Evolutionary conservation across 768 basidiomycete species (phyloP).

Genomic region (Fomitopsis serialis): DNA sequence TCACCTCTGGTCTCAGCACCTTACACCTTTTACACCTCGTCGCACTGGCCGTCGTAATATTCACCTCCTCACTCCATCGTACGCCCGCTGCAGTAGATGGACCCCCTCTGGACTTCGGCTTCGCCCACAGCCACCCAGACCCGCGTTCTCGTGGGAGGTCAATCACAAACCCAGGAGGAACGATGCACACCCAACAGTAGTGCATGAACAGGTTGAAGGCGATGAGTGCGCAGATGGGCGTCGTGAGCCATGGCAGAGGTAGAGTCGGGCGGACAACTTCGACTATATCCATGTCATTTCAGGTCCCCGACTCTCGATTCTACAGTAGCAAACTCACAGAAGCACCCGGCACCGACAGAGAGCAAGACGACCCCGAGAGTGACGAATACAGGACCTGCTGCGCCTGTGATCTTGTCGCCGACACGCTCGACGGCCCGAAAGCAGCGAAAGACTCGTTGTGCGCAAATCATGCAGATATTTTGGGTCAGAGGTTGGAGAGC

Average conservation of each 20-base stretch:
- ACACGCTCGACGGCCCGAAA: conserved; percentile 64
- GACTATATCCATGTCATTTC: conserved; percentile 33
- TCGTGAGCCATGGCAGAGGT: conserved; percentile 49
- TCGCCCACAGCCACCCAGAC: conserved; percentile 54
- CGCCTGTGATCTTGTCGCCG: conserved; percentile 80
- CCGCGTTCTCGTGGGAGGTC: conserved; percentile 43
- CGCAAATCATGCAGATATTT: conserved; percentile 15
- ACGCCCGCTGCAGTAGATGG: conserved; percentile 34
- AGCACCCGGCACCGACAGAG: conserved; percentile 60
- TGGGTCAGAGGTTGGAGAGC: background rate
- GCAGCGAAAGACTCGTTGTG: conserved; percentile 45
- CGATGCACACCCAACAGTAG: conserved; percentile 82
- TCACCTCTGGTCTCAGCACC: conserved; percentile 71
- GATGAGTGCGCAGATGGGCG: conserved; percentile 71
- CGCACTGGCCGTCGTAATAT: conserved; percentile 47
- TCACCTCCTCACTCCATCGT: conserved; percentile 43
- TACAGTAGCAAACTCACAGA: conserved; percentile 53
- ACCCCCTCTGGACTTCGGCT: conserved; percentile 24
- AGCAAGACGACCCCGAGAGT: conserved; percentile 74
- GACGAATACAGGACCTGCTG: conserved; percentile 89
- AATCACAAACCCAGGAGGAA: conserved; percentile 75
- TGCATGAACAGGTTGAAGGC: conserved; percentile 72
- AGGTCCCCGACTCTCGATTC: background rate
- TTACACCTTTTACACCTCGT: conserved; percentile 69
- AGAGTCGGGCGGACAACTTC: conserved; percentile 70